phyloP scores from a whole-genome alignment of 1,139 yeast species.

The Lodderomyces margitis region DNA sequence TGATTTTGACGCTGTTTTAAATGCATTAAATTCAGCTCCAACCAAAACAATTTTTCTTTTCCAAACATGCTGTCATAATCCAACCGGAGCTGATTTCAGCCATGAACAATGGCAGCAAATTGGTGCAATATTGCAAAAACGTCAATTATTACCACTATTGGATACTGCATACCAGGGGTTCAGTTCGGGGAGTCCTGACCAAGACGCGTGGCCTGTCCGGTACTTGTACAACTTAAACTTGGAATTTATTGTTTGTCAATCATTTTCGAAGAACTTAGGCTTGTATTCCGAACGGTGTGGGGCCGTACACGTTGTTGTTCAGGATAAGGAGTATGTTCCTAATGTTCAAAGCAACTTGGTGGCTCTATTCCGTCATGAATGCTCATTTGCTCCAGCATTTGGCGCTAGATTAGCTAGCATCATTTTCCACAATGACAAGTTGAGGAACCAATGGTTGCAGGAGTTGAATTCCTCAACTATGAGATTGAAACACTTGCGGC shows the following conservation, averaged over 20 bases:
- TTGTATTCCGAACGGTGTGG: conserved; percentile 47
- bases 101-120: conserved; percentile 76
- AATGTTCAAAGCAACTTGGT: conserved; percentile 29
- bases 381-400: conserved; percentile 48
- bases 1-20: conserved; percentile 29
- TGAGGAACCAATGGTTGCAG: conserved; percentile 31
- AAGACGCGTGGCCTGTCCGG: conserved; percentile 31
- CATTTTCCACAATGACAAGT: conserved; percentile 24
- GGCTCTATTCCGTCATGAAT: conserved; percentile 33
- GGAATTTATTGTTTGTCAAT: conserved; percentile 39
- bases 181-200: conserved; percentile 51
- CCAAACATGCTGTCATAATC: conserved; percentile 97
- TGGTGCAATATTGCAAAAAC: conserved; percentile 53
- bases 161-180: conserved; percentile 97
- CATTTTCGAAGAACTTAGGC: conserved; percentile 48
- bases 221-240: conserved; percentile 22
- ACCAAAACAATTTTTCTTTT: conserved; percentile 46
- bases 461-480: conserved; percentile 30
- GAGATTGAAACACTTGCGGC: conserved; percentile 32
- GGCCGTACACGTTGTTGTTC: conserved; percentile 37
- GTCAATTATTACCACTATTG: conserved; percentile 67
- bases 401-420: conserved; percentile 42
- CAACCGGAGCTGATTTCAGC: conserved; percentile 91
- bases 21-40: conserved; percentile 31
- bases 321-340: conserved; percentile 19